Base-by-base conservation (phyloP, 768 basidiomycete species). In the Vishniacozyma victoriae region DNA sequence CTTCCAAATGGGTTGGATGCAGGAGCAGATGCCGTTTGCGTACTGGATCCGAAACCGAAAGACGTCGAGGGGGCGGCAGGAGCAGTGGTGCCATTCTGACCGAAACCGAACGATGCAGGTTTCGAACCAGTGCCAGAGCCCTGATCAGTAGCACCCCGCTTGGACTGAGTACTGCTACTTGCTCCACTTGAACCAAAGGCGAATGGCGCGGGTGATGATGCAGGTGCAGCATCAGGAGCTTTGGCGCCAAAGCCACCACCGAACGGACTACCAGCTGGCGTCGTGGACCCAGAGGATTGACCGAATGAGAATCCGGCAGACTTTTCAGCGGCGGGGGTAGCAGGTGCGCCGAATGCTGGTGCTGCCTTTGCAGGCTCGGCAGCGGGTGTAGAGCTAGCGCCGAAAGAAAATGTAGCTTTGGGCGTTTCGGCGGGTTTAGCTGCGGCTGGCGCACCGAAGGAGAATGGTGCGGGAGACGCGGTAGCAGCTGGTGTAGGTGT, bases 391-490 rank as follows among this genome's bases (percentile, higher is more conserved):
- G 6, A 14, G 14, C 23, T 15, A 38, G 45, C 35, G 18, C 51
- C 51, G 23, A 52, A 52, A 19, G 44, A 46, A 41, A 52, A 52
- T 15, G 51, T 27, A 16, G 51, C 36, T 31, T 46, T 52, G n/a
- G 45, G 39, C 13, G 45, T 22, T 29, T 46, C 40, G 26, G 45
- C 39, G 24, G 54, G 24, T 19, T 41, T 55, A 6, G 53, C 13
- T 20, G 43, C 25, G n/a, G 48, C 33, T 15, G 54, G 7, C 1
- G 48, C 37, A 5, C 54, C 54, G 16, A 55, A 55, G 6, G 54
- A 55, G 44, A 55, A 55, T 41, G 18, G 14, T 5, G 41, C 9
- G 13, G 41, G 25, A n/a, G 29, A n/a, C n/a, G 29, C 29, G 29
- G 29, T 33, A 9, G 29, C 29, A 33, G n/a, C 29, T 33, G 29